These are phyloP conservation scores for Penicillium riverlandense DNA, from an alignment of 495 filamentous ascomycete species.

Conservation along the genomic window DNA sequence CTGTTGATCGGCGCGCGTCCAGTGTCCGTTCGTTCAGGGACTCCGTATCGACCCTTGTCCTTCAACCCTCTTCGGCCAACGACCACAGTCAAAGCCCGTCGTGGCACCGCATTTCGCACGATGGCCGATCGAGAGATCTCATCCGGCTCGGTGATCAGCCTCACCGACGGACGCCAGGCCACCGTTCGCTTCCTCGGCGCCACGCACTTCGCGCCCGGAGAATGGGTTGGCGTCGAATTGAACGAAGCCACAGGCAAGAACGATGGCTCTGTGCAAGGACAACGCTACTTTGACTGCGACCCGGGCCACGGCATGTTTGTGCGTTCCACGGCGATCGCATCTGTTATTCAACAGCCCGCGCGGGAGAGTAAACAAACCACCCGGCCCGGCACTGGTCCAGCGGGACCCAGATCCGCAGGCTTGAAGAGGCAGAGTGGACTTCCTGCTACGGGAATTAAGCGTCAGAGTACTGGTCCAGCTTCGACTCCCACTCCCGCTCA, in stretches of 20 bases:
- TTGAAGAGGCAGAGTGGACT: conserved; percentile 31
- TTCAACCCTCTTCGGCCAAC: conserved; percentile 8
- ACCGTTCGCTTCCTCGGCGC: conserved; percentile 74
- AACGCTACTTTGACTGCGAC: conserved; percentile 84
- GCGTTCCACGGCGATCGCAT: conserved; percentile 50
- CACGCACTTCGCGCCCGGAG: conserved; percentile 70
- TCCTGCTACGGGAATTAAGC: conserved; percentile 47
- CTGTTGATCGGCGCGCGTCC: conserved; percentile 12
- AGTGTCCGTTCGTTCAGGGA: neutral
- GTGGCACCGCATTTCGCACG: conserved; percentile 8
- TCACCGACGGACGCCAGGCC: conserved; percentile 68
- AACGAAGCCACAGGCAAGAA: conserved; percentile 84
- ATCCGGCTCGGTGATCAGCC: conserved; percentile 55
- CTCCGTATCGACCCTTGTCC: conserved; percentile 9
- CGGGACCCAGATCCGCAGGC: conserved; percentile 22
- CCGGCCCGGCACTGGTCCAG: conserved; percentile 17
- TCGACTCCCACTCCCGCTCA: conserved; percentile 55
- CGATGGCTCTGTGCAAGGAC: conserved; percentile 82
- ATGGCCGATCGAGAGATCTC: conserved; percentile 31
- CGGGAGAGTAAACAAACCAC: conserved; percentile 31
- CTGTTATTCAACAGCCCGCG: conserved; percentile 52
- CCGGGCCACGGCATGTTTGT: conserved; percentile 85
- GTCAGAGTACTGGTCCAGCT: conserved; percentile 59
- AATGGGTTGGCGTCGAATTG: conserved; percentile 89
- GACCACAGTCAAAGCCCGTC: conserved; percentile 3